A percentile compares a stretch with the other conserved stretches of the same genome.
phyloP scores from a whole-genome alignment of 768 basidiomycete genomes.

The Collybia sp. region DNA sequence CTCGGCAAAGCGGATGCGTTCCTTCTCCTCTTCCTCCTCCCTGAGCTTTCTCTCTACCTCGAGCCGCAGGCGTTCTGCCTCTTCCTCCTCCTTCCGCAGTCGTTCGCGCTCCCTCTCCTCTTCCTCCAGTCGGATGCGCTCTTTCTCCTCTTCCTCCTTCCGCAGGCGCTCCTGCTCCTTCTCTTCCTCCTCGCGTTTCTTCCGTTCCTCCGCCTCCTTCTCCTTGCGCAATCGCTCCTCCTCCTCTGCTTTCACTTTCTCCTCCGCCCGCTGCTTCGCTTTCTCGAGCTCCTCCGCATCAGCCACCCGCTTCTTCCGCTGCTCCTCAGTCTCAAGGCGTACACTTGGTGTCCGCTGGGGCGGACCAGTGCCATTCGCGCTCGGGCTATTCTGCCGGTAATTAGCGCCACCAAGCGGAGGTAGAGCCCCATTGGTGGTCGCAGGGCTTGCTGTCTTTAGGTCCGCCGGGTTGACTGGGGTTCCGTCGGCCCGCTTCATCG shows the following conservation, averaged over 20 bases:
- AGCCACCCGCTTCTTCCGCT: constrained; percentile 37
- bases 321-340: constrained; percentile 60
- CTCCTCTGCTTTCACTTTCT: constrained; percentile 35
- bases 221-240: constrained; percentile 39
- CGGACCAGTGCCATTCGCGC: constrained; percentile 20
- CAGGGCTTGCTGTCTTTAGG: constrained; percentile 41
- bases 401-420: constrained; percentile 24
- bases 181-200: constrained; percentile 25
- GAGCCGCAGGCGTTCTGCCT: constrained; percentile 39
- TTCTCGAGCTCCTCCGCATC: constrained; percentile 42
- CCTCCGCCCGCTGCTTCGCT: constrained; percentile 36
- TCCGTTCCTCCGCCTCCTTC: constrained; percentile 30
- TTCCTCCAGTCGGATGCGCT: constrained; percentile 14
- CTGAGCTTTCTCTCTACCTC: constrained; percentile 31
- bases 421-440: constrained; percentile 33
- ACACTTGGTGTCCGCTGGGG: constrained; percentile 36
- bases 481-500: constrained; percentile 63
- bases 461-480: constrained; percentile 56
- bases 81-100: constrained; percentile 50
- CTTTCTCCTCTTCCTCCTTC: constrained; percentile 27
- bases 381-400: constrained; percentile 32
- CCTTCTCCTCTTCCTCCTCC: constrained; percentile 33
- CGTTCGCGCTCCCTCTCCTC: constrained; percentile 28
- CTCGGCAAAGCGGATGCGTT: constrained; percentile 26
- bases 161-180: constrained; percentile 22